Percentiles rank a stretch among this genome's conserved stretches.
Evolutionary conservation across 1,284 basidiomycete species (phyloP).

Genomic region (Irpex sp.): DNA sequence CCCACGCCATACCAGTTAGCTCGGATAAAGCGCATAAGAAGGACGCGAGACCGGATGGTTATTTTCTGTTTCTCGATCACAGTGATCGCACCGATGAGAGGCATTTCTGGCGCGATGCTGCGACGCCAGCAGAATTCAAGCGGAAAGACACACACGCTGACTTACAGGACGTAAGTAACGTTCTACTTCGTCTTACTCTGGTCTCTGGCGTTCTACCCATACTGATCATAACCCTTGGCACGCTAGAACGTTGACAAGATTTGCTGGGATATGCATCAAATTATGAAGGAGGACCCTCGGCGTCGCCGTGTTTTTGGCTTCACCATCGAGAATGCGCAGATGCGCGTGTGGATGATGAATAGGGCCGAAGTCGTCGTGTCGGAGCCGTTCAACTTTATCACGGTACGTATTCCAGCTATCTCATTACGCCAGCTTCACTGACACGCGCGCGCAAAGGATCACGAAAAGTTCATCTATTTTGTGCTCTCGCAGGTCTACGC

Average conservation of each 20-base stretch:
- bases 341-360: neutral
- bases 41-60: neutral
- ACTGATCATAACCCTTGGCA: neutral
- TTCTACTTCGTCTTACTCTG: neutral
- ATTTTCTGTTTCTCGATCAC: neutral
- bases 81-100: neutral
- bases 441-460: neutral
- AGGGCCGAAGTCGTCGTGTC: neutral
- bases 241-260: neutral
- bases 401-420: neutral
- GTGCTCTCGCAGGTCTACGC: neutral
- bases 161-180: neutral
- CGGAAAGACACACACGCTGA: neutral
- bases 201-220: neutral
- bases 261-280: neutral
- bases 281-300: neutral
- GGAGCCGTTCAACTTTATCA: neutral
- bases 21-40: neutral
- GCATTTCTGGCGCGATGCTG: neutral
- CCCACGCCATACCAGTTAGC: neutral
- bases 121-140: neutral
- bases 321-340: neutral
- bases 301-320: neutral
- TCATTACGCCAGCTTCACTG: neutral
- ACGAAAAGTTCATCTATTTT: neutral